A percentile compares a stretch with the other conserved stretches of the same genome.
Conservation (phyloP, 1,139 yeast species). For the Citeromyces hawaiiensis region DNA sequence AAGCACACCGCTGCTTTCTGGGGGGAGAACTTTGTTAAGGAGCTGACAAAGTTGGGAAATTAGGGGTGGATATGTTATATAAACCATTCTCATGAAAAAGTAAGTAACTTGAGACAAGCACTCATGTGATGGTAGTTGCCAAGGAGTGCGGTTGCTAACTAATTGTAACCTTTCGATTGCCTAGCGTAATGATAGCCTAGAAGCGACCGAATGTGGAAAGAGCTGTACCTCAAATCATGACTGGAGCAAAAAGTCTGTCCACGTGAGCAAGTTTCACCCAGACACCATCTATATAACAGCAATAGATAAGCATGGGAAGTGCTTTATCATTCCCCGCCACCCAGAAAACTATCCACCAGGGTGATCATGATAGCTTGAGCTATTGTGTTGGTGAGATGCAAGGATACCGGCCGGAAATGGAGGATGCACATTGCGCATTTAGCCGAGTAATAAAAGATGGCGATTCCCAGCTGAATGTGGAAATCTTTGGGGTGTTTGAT, state of each 20-base stretch:
- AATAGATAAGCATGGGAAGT: constrained; percentile 45
- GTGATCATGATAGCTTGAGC: constrained; percentile 24
- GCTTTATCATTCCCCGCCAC: constrained; percentile 64
- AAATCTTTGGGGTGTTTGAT: constrained; percentile 64
- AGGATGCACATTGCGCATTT: constrained; percentile 53
- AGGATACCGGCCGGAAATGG: constrained; percentile 67
- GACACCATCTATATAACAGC: not conserved
- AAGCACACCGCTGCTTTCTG: constrained; percentile 92
- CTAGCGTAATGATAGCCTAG: too few species aligned
- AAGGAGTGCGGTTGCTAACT: too few species aligned
- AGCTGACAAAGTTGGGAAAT: constrained; percentile 33
- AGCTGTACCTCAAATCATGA: too few species aligned
- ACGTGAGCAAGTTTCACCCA: too few species aligned
- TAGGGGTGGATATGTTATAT: not conserved
- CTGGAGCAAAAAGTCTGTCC: too few species aligned
- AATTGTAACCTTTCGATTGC: too few species aligned
- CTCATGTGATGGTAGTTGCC: too few species aligned
- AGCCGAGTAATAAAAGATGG: not conserved
- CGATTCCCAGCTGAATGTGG: constrained; percentile 17
- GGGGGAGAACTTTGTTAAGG: constrained; percentile 95
- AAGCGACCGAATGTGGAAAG: too few species aligned
- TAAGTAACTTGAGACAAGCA: not conserved
- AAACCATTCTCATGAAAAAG: too few species aligned
- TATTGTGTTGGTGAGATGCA: constrained; percentile 69
- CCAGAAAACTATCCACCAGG: constrained; percentile 43